phyloP scores from a whole-genome alignment of 164 flowering plant genomes.

The Chimonanthus salicifolius region DNA sequence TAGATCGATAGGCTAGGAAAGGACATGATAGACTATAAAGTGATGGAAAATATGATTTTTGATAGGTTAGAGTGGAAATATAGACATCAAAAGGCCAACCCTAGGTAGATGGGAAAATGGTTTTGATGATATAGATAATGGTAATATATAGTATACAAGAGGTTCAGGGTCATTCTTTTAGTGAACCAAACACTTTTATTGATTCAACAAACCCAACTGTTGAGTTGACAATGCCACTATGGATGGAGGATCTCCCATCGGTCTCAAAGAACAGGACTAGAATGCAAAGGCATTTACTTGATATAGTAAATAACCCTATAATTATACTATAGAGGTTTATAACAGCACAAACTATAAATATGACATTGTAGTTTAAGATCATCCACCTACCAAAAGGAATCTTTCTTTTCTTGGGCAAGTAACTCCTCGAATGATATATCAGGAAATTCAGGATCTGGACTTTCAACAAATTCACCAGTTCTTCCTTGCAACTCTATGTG shows the following conservation, averaged over 20 bases:
- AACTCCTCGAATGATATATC: constrained; percentile 83
- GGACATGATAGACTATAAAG: no score
- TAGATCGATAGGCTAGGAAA: no score
- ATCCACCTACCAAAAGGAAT: constrained; percentile 59
- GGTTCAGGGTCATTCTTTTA: background rate
- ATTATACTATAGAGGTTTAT: no score
- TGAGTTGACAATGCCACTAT: background rate
- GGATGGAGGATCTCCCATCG: no score
- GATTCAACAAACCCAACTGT: background rate
- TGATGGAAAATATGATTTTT: background rate
- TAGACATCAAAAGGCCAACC: background rate
- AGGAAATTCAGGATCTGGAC: constrained; percentile 33
- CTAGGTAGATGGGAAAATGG: background rate
- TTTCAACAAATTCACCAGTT: constrained; percentile 31
- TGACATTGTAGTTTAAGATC: constrained; percentile 1
- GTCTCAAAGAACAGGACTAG: no score
- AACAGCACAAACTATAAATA: background rate
- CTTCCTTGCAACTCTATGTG: constrained; percentile 53
- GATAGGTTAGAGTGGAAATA: background rate
- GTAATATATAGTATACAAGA: background rate
- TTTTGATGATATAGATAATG: background rate
- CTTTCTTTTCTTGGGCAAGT: constrained; percentile 80
- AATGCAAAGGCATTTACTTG: no score
- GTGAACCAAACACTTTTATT: no score
- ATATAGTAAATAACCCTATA: no score